Percentiles rank a stretch among this genome's conserved stretches.
Conservation (phyloP, 805 yeast species). For the Hemisphaericaspora nanyangensis region DNA sequence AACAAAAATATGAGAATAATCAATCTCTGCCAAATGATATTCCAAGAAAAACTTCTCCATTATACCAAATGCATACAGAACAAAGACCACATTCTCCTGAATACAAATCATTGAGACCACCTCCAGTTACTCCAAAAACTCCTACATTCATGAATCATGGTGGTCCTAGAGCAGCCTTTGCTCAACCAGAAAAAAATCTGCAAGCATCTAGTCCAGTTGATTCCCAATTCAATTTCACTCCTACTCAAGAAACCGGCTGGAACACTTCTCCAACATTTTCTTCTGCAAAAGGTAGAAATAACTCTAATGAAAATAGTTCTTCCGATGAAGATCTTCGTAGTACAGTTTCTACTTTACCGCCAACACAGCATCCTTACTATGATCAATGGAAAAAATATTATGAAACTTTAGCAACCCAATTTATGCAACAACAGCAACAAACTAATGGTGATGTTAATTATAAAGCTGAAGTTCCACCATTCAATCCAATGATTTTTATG, state of each 20-base stretch:
- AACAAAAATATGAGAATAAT: too few relatives aligned
- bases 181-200: too few relatives aligned
- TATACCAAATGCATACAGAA: not conserved
- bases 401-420: conserved; percentile 20
- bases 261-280: not conserved
- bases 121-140: too few relatives aligned
- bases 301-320: conserved; percentile 7
- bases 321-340: conserved; percentile 8
- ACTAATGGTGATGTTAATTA: conserved; percentile 6
- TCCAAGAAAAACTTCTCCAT: not conserved
- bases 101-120: too few relatives aligned
- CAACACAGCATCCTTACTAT: conserved; percentile 28
- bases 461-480: conserved; percentile 7
- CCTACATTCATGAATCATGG: too few relatives aligned
- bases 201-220: not conserved
- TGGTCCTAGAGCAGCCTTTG: too few relatives aligned
- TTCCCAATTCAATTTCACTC: not conserved
- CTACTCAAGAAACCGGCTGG: not conserved
- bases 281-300: not conserved
- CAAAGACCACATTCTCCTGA: too few relatives aligned
- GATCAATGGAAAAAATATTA: conserved; percentile 39
- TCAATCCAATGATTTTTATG: conserved; percentile 13
- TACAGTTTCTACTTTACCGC: conserved; percentile 5
- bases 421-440: conserved; percentile 8
- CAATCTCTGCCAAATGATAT: not conserved